phyloP scores from a whole-genome alignment of 1,284 basidiomycete species.

The Rhizopogon hawkerae region DNA sequence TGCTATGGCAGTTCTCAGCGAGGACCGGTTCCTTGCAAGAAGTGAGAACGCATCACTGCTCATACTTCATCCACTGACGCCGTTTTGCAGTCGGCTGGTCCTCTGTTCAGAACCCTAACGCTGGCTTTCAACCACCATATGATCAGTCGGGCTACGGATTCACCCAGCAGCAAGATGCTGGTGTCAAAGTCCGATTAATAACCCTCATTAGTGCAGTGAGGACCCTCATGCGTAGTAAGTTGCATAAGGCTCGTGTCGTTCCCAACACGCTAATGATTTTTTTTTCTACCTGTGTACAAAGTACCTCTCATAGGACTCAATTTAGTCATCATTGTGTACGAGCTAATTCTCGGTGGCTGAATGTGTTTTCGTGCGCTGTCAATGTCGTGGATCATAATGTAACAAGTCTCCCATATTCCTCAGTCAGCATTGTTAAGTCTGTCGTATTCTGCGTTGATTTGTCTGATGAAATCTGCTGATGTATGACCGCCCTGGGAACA shows the following conservation, averaged over 20 bases:
- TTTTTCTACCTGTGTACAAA: constrained; percentile 23
- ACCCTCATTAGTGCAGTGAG: constrained; percentile 90
- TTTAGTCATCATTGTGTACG: constrained; percentile 74
- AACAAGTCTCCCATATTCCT: constrained; percentile 8
- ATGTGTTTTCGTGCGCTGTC: constrained; percentile 12
- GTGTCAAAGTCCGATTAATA: constrained; percentile 81
- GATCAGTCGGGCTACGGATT: constrained; percentile 54
- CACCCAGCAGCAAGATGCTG: constrained; percentile 48
- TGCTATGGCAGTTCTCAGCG: constrained; percentile 88
- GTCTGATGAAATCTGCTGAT: constrained; percentile 64
- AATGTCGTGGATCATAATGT: constrained; percentile 9
- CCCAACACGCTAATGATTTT: neutral
- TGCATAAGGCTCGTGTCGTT: neutral
- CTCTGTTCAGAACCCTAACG: constrained; percentile 49
- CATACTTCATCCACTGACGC: constrained; percentile 7
- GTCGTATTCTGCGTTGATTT: constrained; percentile 71
- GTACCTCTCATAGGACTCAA: constrained; percentile 85
- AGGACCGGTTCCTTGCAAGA: constrained; percentile 89
- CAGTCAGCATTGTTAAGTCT: constrained; percentile 41
- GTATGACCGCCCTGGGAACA: constrained; percentile 60
- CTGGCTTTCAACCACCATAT: constrained; percentile 56
- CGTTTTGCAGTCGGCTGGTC: constrained; percentile 81
- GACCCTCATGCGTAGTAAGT: constrained; percentile 87
- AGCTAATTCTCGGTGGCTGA: constrained; percentile 56
- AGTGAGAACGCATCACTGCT: constrained; percentile 48